Conservation (phyloP, 352 stramenopile species). For the Pythium guiyangense region DNA sequence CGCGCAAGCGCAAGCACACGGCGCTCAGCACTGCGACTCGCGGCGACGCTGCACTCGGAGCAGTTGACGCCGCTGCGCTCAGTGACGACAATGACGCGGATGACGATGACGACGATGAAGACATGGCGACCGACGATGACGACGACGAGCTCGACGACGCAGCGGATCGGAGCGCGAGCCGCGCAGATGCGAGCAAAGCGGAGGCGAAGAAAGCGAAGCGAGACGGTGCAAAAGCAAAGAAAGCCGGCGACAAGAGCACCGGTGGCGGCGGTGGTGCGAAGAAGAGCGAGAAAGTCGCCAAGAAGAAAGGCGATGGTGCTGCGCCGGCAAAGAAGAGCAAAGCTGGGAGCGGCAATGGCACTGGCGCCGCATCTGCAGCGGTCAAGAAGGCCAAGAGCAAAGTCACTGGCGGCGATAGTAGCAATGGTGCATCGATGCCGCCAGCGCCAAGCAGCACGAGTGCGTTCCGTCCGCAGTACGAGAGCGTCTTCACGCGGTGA, state of each 20-base stretch:
- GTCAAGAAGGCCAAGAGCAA: constrained; percentile 10
- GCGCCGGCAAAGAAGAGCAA: constrained; percentile 10
- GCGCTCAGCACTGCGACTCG: constrained; percentile 1
- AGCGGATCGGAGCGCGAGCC: background rate
- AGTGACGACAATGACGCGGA: constrained; percentile 9
- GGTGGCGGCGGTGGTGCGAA: constrained; percentile 25
- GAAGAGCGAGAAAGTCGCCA: constrained; percentile 21
- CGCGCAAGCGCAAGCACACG: constrained; percentile 50
- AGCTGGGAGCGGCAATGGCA: constrained; percentile 1
- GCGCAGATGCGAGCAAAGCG: background rate
- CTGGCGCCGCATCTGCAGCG: too few species aligned
- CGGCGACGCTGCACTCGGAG: background rate
- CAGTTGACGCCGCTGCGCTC: too few species aligned
- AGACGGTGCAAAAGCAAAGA: constrained; percentile 3
- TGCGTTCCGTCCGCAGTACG: constrained; percentile 51
- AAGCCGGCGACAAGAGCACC: constrained; percentile 10
- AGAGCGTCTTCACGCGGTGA: constrained; percentile 64
- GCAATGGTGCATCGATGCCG: too few species aligned
- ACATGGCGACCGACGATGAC: constrained; percentile 9
- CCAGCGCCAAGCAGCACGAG: constrained; percentile 4
- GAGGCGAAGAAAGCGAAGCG: constrained; percentile 1
- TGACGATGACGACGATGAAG: constrained; percentile 12
- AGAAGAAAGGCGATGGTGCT: too few species aligned
- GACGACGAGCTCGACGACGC: too few species aligned
- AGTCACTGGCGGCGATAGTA: constrained; percentile 4